phyloP scores from a whole-genome alignment of 768 basidiomycete species.

The Rhodotorula toruloides region DNA sequence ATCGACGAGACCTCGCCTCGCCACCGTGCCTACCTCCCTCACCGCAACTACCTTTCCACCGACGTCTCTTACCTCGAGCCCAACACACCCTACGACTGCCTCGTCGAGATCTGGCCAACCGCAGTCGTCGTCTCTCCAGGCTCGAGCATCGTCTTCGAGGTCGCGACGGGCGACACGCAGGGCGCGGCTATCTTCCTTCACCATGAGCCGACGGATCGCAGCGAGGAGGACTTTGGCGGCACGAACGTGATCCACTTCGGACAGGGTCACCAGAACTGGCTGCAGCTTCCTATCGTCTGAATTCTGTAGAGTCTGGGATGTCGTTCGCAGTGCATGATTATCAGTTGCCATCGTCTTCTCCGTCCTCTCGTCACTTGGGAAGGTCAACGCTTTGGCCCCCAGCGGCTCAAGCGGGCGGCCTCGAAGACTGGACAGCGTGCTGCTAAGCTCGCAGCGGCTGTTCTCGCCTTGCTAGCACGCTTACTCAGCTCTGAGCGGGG shows the following conservation, averaged over 20 bases:
- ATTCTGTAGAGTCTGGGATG: too few relatives aligned
- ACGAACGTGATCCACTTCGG: slow-evolving; percentile 36
- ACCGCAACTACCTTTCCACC: slow-evolving; percentile 39
- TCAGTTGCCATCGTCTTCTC: too few relatives aligned
- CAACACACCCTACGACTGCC: slow-evolving; percentile 26
- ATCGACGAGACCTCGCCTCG: slow-evolving; percentile 38
- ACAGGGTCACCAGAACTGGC: slow-evolving; percentile 29
- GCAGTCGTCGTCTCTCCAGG: slow-evolving; percentile 37
- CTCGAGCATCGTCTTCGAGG: slow-evolving; percentile 32
- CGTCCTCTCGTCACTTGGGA: too few relatives aligned
- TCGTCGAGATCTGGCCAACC: slow-evolving; percentile 44
- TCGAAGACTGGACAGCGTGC: too few relatives aligned
- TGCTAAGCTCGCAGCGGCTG: too few relatives aligned
- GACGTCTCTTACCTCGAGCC: slow-evolving; percentile 37
- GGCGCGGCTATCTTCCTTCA: slow-evolving; percentile 27
- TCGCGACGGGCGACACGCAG: slow-evolving; percentile 23
- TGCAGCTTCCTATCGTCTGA: slow-evolving; percentile 38
- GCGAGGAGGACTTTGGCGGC: slow-evolving; percentile 28
- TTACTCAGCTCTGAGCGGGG: too few relatives aligned
- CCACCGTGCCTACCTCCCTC: slow-evolving; percentile 40
- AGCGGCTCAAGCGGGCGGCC: too few relatives aligned
- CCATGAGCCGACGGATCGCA: slow-evolving; percentile 19
- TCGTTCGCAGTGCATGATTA: too few relatives aligned
- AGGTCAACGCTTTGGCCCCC: too few relatives aligned
- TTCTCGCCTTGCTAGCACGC: too few relatives aligned